Base-by-base conservation (phyloP, 2,329 filamentous ascomycete genomes). In the Penicillium corylophilum region DNA sequence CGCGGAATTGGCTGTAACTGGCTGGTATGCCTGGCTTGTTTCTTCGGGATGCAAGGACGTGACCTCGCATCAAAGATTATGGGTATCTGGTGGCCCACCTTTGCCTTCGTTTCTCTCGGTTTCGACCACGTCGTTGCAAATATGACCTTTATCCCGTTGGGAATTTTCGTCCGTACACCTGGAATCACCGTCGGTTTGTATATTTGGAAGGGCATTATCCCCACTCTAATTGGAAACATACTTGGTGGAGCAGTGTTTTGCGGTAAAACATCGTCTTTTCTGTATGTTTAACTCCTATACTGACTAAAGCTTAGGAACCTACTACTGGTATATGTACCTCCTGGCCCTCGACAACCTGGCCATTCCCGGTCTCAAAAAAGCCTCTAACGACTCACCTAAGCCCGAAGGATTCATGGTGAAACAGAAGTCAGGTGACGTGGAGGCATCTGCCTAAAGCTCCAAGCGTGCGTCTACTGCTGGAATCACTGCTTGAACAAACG, bases 121-220 rank as follows among this genome's bases (percentile, higher is more conserved):
- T 43, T 82, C 2, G 80, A 83, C 51, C 81, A 83, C 67, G 79
- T 82, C 39, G 74, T 83, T 15, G 80, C 80, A 22, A 83, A 82
- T 54, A 82, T 82, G 79, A 80, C 77, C 31, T 79, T 80, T 48
- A 71, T 79, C 29, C 78, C 80, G 0, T 61, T 81, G 41, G 78
- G 70, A 0, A 81, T 84, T 31, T 83, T 74, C 68, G 62, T 79
- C 0, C 67, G 70, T 0, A 71, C 77, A 0, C 73, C 77, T 0
- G 67, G 67, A 0, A 68, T 83, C 20, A 74, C 67, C 2, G 73
- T 80, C 0, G 71, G 74, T 0, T 68, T 81, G 36, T 84, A 83
- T 50, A 79, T 84, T 54, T 83, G 79, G 79, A 82, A 83, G 60
- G 77, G 75, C 1, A 75, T 82, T 55, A 77, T 83, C 29, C 82